Base-by-base conservation (phyloP, 2,329 filamentous ascomycete genomes). In the Penicillium verrucosum region DNA sequence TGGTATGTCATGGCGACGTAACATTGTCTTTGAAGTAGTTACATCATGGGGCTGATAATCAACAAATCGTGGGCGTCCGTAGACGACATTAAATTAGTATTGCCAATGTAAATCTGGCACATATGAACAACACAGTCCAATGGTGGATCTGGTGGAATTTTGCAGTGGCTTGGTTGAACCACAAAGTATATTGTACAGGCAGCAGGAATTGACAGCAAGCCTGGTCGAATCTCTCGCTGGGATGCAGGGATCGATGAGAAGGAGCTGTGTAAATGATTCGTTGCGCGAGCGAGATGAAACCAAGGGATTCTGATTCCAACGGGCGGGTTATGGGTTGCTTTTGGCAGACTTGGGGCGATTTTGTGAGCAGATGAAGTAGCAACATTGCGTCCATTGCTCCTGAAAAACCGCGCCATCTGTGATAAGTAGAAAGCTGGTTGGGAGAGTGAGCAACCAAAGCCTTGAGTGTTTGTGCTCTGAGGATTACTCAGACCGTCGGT, bases 1-100 rank as follows among this genome's bases (percentile, higher is more conserved):
- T 40, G 5, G 12, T 42, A 34, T 42, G 49, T 56, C 48, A 52
- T 46, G 29, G 32, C 21, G 36, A 56, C 48, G 48, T 52, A 34
- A 29, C 36, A 44, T 40, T 46, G 14, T 9, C 10, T 37, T 51
- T 45, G 3, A 14, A 21, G 27, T 41, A 56, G n/a, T 56, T 56
- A 56, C 54, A 56, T 52, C 48, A 46, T 56, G 48, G 30, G 27
- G 27, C 27, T 51, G 40, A 46, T 37, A 29, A 38, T 23, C 14
- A 40, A 47, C n/a, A 45, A 7, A 25, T 32, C 40, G 10, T 51
- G 32, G 29, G 10, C 10, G 41, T 51, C 46, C 11, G 44, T 40
- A 45, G 41, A 44, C 18, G 4, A n/a, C 12, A 21, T 46, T 21
- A 41, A 9, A 41, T 30, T 36, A 41, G 29, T 34, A 46, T 45